A percentile compares a stretch with the other conserved stretches of the same genome.
phyloP scores from a whole-genome alignment of 176 grass and related monocot genomes.

The Pontederia crassipes region DNA sequence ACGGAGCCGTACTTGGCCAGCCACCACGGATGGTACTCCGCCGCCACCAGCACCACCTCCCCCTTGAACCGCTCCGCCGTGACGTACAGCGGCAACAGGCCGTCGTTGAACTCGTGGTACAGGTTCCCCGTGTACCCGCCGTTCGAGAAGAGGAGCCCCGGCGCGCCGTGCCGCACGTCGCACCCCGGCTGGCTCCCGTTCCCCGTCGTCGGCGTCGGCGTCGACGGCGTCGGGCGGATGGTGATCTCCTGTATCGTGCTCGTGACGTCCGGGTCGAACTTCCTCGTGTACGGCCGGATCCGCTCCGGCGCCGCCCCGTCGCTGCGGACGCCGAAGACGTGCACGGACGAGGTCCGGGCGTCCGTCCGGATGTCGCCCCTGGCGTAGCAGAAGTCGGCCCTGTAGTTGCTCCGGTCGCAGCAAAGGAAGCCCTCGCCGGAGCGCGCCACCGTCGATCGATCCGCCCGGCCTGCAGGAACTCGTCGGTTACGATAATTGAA shows the following conservation, averaged over 20 bases:
- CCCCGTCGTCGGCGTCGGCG: background rate
- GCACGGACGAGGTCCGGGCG: conserved; percentile 50
- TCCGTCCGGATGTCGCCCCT: conserved; percentile 79
- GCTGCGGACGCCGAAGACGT: conserved; percentile 41
- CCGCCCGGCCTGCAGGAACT: conserved; percentile 33
- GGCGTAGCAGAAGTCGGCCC: conserved; percentile 83
- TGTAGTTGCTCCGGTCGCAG: conserved; percentile 90
- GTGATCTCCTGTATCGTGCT: conserved; percentile 59
- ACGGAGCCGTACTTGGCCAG: conserved; percentile 57
- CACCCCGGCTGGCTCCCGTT: conserved; percentile 17
- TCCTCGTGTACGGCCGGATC: conserved; percentile 84
- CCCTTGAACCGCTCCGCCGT: conserved; percentile 71
- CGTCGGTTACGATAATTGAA: background rate
- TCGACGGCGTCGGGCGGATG: conserved; percentile 23
- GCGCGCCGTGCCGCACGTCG: conserved; percentile 59
- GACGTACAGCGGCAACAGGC: conserved; percentile 82
- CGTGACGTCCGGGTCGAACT: conserved; percentile 79
- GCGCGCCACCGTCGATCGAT: background rate
- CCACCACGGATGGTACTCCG: conserved; percentile 91
- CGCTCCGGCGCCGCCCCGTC: conserved; percentile 27
- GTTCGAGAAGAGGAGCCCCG: conserved; percentile 84
- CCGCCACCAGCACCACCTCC: conserved; percentile 83
- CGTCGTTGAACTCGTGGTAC: conserved; percentile 99
- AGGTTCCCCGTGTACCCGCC: conserved; percentile 98
- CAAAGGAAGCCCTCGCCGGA: conserved; percentile 42